phyloP scores from a whole-genome alignment of 2,329 filamentous ascomycete genomes.

The Colletotrichum tropicale region DNA sequence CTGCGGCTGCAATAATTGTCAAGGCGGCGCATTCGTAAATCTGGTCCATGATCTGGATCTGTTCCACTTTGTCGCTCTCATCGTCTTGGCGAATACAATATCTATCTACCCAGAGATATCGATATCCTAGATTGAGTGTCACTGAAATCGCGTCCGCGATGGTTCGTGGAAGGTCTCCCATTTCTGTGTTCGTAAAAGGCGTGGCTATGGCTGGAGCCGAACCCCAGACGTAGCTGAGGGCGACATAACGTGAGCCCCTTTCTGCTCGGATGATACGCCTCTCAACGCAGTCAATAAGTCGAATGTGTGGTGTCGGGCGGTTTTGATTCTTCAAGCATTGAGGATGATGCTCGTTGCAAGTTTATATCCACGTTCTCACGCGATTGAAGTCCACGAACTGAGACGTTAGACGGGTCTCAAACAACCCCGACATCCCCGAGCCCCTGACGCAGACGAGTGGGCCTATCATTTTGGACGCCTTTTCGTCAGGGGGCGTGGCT shows the following conservation, averaged over 20 bases:
- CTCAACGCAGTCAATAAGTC: background rate
- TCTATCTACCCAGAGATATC: slow-evolving; percentile 24
- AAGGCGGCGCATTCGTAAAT: slow-evolving; percentile 6
- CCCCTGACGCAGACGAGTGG: background rate
- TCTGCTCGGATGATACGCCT: background rate
- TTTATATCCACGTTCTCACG: background rate
- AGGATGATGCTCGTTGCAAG: background rate
- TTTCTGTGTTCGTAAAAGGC: background rate
- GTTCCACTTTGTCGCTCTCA: background rate
- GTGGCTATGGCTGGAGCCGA: no score
- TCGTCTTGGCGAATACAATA: slow-evolving; percentile 23
- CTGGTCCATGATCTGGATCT: slow-evolving; percentile 16
- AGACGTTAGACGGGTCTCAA: background rate
- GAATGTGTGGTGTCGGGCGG: background rate
- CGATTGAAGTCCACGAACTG: background rate
- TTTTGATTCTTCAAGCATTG: background rate
- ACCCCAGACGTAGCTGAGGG: background rate
- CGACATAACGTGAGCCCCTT: background rate
- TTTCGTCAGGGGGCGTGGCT: background rate
- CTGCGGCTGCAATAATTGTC: background rate
- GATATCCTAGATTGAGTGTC: background rate
- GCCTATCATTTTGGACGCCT: background rate
- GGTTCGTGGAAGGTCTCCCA: background rate
- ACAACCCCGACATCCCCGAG: background rate
- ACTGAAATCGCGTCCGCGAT: background rate